Evolutionary conservation across 2,329 filamentous ascomycete species (phyloP).

Genomic region (Aspergillus neotritici): DNA sequence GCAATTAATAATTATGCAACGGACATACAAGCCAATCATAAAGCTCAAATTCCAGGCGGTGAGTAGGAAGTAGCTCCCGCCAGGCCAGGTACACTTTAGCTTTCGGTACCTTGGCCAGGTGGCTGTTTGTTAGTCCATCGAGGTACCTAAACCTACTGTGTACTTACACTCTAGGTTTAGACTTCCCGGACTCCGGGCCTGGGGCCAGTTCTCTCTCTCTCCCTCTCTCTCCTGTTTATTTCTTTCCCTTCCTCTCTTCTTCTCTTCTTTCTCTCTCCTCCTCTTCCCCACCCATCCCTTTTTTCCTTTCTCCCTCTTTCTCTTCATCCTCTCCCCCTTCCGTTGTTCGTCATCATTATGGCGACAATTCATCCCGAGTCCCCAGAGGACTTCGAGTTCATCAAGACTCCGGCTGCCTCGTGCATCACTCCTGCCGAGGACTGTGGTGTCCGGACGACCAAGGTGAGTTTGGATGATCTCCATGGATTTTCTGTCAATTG

Average conservation of each 20-base stretch:
- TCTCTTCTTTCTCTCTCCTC: slow-evolving; percentile 8
- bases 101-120: no score
- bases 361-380: slow-evolving; percentile 42
- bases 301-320: slow-evolving; percentile 15
- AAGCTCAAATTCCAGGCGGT: no score
- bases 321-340: slow-evolving; percentile 17
- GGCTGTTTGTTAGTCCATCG: no score
- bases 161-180: no score
- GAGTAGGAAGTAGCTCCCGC: slow-evolving; percentile 2
- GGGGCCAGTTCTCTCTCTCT: slow-evolving; percentile 1
- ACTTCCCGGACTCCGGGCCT: no score
- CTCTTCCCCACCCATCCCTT: slow-evolving; percentile 17
- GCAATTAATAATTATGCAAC: no score
- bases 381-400: slow-evolving; percentile 47
- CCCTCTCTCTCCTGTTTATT: slow-evolving; percentile 4
- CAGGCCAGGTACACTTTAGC: background rate
- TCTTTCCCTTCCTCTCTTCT: slow-evolving; percentile 8
- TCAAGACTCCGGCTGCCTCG: slow-evolving; percentile 56
- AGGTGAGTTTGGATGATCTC: no score
- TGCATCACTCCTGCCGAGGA: slow-evolving; percentile 48
- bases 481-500: no score
- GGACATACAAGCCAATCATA: no score
- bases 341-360: slow-evolving; percentile 30
- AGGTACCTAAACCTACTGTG: background rate
- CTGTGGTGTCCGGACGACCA: slow-evolving; percentile 58